Evolutionary conservation across 1,139 yeast species (phyloP).

Genomic region (Debaryomyces udenii): DNA sequence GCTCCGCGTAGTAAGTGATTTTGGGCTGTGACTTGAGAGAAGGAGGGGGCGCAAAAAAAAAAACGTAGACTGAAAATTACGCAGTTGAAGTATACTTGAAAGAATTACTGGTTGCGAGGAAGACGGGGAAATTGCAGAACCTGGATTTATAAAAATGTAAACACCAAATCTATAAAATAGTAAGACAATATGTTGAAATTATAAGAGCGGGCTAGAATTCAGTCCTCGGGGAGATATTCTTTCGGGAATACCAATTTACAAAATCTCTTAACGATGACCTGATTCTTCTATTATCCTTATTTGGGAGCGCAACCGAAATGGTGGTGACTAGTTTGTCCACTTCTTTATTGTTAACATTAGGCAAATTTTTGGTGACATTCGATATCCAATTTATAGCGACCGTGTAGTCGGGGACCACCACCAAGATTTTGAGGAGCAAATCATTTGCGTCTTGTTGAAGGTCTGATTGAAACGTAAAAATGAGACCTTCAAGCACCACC

Average conservation of each 20-base stretch:
- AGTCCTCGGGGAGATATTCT: conserved; percentile 63
- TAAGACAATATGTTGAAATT: not conserved
- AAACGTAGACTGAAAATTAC: too few species aligned
- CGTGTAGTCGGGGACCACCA: conserved; percentile 48
- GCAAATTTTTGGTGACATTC: conserved; percentile 55
- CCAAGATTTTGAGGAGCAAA: conserved; percentile 65
- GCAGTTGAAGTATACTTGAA: too few species aligned
- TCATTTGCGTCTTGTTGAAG: conserved; percentile 77
- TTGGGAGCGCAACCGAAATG: conserved; percentile 60
- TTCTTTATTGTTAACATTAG: conserved; percentile 70
- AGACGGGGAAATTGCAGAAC: not conserved
- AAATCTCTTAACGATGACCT: conserved; percentile 74
- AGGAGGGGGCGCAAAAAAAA: too few species aligned
- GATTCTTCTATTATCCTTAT: conserved; percentile 74
- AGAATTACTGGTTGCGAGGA: too few species aligned
- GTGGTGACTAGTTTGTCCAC: conserved; percentile 59
- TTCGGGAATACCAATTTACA: conserved; percentile 79
- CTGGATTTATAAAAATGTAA: not conserved
- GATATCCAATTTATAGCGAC: conserved; percentile 63
- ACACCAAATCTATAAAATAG: conserved; percentile 2
- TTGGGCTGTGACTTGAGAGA: too few species aligned
- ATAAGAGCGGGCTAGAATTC: conserved; percentile 21
- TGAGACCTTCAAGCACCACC: conserved; percentile 64
- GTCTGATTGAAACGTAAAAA: conserved; percentile 72
- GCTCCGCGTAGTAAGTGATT: too few species aligned